phyloP scores from a whole-genome alignment of 2,329 filamentous ascomycete genomes.

The Xylariaceae sp. region DNA sequence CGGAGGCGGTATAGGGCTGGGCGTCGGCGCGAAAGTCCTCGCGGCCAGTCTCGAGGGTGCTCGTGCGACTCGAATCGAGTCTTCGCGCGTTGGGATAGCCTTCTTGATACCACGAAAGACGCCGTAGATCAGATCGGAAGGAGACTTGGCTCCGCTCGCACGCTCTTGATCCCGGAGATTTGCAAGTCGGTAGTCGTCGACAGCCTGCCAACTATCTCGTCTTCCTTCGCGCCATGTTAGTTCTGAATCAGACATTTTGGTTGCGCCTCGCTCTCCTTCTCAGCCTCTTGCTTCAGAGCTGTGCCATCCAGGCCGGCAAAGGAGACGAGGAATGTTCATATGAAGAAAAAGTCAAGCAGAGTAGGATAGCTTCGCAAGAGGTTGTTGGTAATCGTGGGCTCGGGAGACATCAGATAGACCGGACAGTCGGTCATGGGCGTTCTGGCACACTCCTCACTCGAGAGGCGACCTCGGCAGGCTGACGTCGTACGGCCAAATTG shows the following conservation, averaged over 20 bases:
- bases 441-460: too few species aligned
- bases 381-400: too few species aligned
- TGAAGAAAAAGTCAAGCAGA: too few species aligned
- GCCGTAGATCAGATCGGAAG: slow-evolving; percentile 49
- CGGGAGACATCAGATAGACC: too few species aligned
- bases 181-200: slow-evolving; percentile 43
- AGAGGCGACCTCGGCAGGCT: too few species aligned
- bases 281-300: neutral
- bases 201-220: slow-evolving; percentile 27
- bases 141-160: slow-evolving; percentile 35
- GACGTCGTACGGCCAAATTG: too few species aligned
- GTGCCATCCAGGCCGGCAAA: too few species aligned
- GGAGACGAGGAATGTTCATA: too few species aligned
- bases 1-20: slow-evolving; percentile 21
- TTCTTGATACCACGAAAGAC: slow-evolving; percentile 53
- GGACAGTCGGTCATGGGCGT: too few species aligned
- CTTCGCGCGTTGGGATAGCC: slow-evolving; percentile 43
- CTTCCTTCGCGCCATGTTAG: slow-evolving; percentile 29
- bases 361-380: too few species aligned
- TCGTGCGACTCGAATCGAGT: slow-evolving; percentile 42
- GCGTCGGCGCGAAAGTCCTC: slow-evolving; percentile 28
- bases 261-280: slow-evolving; percentile 11
- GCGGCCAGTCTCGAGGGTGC: slow-evolving; percentile 44
- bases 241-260: slow-evolving; percentile 28
- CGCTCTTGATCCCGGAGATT: slow-evolving; percentile 33